Conservation (phyloP, 257 asterid genomes). For the Primulina tabacum region DNA sequence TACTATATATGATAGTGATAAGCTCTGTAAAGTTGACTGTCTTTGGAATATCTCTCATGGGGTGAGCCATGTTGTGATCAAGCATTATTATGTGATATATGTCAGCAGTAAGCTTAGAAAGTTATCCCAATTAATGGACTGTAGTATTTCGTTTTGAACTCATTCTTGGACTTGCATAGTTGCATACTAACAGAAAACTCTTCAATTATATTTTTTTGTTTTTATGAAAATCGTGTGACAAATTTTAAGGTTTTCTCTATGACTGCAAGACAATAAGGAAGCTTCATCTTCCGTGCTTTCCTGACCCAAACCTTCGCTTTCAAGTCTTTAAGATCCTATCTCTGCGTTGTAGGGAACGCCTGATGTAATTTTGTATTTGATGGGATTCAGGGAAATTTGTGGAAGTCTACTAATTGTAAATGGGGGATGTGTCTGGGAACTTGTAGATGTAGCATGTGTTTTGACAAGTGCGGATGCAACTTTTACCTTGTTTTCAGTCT, state of each 20-base stretch:
- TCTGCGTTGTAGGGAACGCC: not conserved
- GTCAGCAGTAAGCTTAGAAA: too few relatives aligned
- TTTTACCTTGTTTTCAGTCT: not conserved
- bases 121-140: not conserved
- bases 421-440: not conserved
- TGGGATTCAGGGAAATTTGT: not conserved
- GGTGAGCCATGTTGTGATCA: not conserved
- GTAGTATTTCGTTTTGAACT: too few relatives aligned
- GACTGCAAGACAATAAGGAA: not conserved
- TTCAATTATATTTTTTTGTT: not conserved
- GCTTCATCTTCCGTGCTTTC: not conserved
- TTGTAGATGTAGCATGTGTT: not conserved
- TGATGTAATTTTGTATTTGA: not conserved
- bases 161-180: not conserved
- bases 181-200: not conserved
- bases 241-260: too few relatives aligned
- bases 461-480: not conserved
- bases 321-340: not conserved
- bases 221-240: not conserved
- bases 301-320: not conserved
- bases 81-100: not conserved
- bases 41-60: not conserved
- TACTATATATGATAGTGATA: not conserved
- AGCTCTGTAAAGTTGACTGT: not conserved
- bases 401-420: not conserved